Conservation (phyloP, 768 basidiomycete genomes). For the Cystobasidium ongulense region DNA sequence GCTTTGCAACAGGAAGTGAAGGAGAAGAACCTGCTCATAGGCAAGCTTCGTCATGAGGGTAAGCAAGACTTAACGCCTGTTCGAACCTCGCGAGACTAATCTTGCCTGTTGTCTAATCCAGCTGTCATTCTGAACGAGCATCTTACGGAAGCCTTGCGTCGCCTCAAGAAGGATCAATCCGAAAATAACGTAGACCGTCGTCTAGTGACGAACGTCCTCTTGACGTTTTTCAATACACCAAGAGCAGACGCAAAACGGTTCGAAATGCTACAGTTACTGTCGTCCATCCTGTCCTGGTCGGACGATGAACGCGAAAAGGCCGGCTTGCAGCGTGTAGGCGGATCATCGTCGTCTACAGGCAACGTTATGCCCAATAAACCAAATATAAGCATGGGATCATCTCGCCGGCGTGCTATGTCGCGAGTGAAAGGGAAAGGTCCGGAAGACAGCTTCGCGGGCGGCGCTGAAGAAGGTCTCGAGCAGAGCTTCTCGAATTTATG, state of each 20-base stretch:
- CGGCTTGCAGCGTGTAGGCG: conserved; percentile 52
- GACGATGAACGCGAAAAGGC: conserved; percentile 86
- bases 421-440: conserved; percentile 36
- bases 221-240: conserved; percentile 81
- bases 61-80: conserved; percentile 36
- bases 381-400: conserved; percentile 32
- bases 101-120: conserved; percentile 42
- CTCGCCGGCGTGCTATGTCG: conserved; percentile 24
- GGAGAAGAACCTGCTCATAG: conserved; percentile 90
- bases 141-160: conserved; percentile 91
- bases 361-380: conserved; percentile 9
- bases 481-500: conserved; percentile 95
- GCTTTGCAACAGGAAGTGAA: conserved; percentile 82
- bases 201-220: conserved; percentile 84
- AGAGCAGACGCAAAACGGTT: conserved; percentile 89
- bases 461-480: conserved; percentile 1
- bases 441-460: conserved; percentile 15
- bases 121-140: conserved; percentile 97
- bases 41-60: conserved; percentile 93
- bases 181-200: conserved; percentile 81
- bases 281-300: conserved; percentile 83
- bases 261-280: conserved; percentile 84
- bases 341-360: background rate
- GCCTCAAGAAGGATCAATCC: conserved; percentile 73
- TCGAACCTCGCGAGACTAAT: background rate